Conservation (phyloP, 371 early-diverging fungal genomes). For the Mucor irregularis region DNA sequence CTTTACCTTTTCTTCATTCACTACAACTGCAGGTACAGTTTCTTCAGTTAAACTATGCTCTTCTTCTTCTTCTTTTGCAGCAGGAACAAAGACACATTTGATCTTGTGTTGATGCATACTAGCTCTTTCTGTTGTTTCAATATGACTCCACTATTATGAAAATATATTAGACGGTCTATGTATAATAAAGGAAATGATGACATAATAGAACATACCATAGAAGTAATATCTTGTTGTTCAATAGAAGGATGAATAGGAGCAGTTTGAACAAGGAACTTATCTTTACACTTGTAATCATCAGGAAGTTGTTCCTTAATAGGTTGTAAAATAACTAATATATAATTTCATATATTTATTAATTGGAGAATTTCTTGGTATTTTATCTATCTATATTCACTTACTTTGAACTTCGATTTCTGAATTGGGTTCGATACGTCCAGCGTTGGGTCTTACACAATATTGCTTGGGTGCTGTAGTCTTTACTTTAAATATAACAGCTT, state of each 20-base stretch:
- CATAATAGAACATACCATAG: slow-evolving; percentile 41
- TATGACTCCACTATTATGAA: slow-evolving; percentile 59
- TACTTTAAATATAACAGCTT: slow-evolving; percentile 90
- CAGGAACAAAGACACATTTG: slow-evolving; percentile 57
- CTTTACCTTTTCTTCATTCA: background rate
- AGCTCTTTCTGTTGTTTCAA: slow-evolving; percentile 52
- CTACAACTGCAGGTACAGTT: background rate
- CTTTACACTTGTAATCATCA: slow-evolving; percentile 82
- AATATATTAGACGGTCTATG: no score
- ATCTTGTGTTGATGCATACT: slow-evolving; percentile 66
- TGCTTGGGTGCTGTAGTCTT: slow-evolving; percentile 98
- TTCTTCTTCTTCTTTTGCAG: slow-evolving; percentile 9
- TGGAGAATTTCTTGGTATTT: background rate
- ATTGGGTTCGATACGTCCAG: slow-evolving; percentile 82
- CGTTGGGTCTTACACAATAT: slow-evolving; percentile 96
- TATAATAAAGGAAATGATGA: no score
- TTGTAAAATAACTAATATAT: slow-evolving; percentile 76
- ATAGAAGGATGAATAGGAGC: slow-evolving; percentile 74
- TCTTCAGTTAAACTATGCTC: no score
- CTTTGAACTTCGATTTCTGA: slow-evolving; percentile 76
- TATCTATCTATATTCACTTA: slow-evolving; percentile 25
- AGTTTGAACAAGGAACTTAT: slow-evolving; percentile 94
- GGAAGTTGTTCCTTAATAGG: slow-evolving; percentile 85
- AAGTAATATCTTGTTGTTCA: slow-evolving; percentile 39
- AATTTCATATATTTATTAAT: background rate